Evolutionary conservation across 2,329 filamentous ascomycete species (phyloP).

Genomic region (Sclerotinia borealis): DNA sequence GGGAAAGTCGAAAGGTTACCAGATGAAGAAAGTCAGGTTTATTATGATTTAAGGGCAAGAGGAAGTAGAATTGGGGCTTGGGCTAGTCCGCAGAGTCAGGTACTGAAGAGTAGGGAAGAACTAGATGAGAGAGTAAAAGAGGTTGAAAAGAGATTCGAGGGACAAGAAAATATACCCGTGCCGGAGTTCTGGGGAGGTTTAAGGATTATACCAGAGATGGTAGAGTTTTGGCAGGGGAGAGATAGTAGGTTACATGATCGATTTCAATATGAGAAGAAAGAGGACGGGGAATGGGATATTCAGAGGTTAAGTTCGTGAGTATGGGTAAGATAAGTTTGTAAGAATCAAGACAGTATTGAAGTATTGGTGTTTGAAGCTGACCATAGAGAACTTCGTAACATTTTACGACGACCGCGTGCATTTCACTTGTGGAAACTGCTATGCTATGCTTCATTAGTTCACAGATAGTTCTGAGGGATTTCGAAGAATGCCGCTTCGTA

Average conservation of each 20-base stretch:
- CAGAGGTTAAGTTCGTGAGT: conserved; percentile 65
- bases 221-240: conserved; percentile 97
- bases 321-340: neutral
- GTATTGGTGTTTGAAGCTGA: neutral
- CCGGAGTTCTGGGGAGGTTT: conserved; percentile 94
- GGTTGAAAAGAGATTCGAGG: conserved; percentile 68
- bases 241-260: conserved; percentile 88
- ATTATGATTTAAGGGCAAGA: conserved; percentile 64
- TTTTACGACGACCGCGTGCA: neutral
- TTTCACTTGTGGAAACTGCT: neutral
- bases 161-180: conserved; percentile 73
- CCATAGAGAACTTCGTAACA: neutral
- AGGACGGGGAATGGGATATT: conserved; percentile 54
- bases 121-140: conserved; percentile 74
- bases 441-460: neutral
- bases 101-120: conserved; percentile 64
- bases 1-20: conserved; percentile 63
- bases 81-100: conserved; percentile 83
- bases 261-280: conserved; percentile 71
- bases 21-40: conserved; percentile 63
- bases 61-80: conserved; percentile 85
- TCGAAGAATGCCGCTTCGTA: neutral
- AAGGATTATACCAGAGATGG: conserved; percentile 73
- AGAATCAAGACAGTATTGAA: neutral
- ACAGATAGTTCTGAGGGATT: neutral